phyloP scores from a whole-genome alignment of 2,329 filamentous ascomycete species.

The Triangularia setosa region DNA sequence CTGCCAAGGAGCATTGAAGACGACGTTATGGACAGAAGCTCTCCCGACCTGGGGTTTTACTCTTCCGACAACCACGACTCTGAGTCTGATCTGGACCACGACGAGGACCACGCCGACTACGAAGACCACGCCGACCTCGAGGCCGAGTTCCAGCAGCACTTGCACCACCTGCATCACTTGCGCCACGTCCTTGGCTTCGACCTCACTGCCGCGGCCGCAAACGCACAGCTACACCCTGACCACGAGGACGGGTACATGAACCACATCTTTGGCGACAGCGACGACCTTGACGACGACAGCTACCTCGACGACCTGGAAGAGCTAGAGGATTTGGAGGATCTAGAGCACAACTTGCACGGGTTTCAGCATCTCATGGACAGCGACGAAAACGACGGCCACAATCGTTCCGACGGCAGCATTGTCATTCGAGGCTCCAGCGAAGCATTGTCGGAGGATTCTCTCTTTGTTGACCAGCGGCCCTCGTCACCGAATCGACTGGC shows the following conservation, averaged over 20 bases:
- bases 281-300: background rate
- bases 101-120: background rate
- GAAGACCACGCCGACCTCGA: background rate
- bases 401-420: background rate
- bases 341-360: conserved; percentile 3
- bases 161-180: background rate
- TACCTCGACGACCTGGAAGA: conserved; percentile 1
- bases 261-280: background rate
- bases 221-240: background rate
- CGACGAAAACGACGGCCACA: background rate
- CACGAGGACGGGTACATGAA: background rate
- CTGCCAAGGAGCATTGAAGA: background rate
- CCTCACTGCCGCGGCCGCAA: background rate
- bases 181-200: background rate
- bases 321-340: conserved; percentile 2
- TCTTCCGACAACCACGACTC: background rate
- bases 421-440: background rate
- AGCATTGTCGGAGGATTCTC: conserved; percentile 3
- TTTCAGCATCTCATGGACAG: background rate
- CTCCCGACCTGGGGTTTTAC: background rate
- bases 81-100: background rate
- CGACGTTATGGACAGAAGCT: background rate
- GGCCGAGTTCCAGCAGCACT: background rate
- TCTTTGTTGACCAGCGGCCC: conserved; percentile 1
- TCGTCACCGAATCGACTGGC: background rate